Evolutionary conservation across 2,329 filamentous ascomycete genomes (phyloP).

Genomic region (Pseudopithomyces chartarum): DNA sequence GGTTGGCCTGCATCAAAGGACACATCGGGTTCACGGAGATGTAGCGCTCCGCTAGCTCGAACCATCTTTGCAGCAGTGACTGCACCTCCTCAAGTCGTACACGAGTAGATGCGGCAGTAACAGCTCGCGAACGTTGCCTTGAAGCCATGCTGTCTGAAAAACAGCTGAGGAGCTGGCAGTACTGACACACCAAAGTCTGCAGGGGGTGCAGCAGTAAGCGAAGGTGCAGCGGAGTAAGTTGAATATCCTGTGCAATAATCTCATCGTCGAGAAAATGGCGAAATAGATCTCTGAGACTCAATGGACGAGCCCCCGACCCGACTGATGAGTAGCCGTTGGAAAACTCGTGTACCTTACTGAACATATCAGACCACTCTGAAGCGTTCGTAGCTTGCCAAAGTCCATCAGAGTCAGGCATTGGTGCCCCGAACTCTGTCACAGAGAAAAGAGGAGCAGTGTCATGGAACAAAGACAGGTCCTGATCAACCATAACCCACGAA

Average conservation of each 20-base stretch:
- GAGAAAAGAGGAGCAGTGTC: slow-evolving; percentile 59
- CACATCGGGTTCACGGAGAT: slow-evolving; percentile 62
- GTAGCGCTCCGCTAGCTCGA: slow-evolving; percentile 64
- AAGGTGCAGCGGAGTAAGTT: slow-evolving; percentile 62
- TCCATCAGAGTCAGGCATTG: slow-evolving; percentile 66
- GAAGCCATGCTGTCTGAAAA: slow-evolving; percentile 62
- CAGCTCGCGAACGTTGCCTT: slow-evolving; percentile 53
- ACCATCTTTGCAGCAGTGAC: slow-evolving; percentile 68
- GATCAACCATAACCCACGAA: slow-evolving; percentile 76
- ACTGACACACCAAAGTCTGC: slow-evolving; percentile 68
- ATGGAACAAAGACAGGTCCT: slow-evolving; percentile 57
- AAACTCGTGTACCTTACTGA: slow-evolving; percentile 64
- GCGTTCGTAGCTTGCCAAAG: slow-evolving; percentile 67
- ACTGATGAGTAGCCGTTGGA: slow-evolving; percentile 60
- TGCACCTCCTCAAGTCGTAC: slow-evolving; percentile 68
- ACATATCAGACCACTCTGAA: slow-evolving; percentile 63
- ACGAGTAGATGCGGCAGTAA: slow-evolving; percentile 65
- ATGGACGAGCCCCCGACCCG: slow-evolving; percentile 56
- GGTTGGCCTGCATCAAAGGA: slow-evolving; percentile 65
- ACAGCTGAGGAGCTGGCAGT: slow-evolving; percentile 68
- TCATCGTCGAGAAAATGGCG: slow-evolving; percentile 70
- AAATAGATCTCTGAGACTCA: slow-evolving; percentile 69
- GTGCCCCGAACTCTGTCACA: slow-evolving; percentile 67
- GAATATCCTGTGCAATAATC: slow-evolving; percentile 55
- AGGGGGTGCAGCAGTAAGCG: slow-evolving; percentile 71